Percentiles rank a stretch among this genome's conserved stretches.
Conservation (phyloP, 345 rosid genomes). For the Eucalyptus microcorys region DNA sequence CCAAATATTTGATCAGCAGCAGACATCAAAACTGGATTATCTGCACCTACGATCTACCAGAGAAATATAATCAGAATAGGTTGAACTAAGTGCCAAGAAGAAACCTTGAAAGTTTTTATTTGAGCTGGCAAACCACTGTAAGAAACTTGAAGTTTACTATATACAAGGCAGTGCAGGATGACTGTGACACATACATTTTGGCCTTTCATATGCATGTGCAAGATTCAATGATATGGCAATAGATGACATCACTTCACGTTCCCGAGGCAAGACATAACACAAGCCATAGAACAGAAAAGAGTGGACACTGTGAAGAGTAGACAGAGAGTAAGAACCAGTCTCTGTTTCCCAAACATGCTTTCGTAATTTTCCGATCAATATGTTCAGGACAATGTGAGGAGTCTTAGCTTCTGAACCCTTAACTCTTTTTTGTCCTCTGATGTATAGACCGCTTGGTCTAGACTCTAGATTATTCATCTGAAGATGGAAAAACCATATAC, state of each 20-base stretch:
- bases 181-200: not conserved
- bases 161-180: not conserved
- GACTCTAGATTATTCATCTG: not conserved
- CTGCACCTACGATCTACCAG: slow-evolving; percentile 90
- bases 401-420: not conserved
- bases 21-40: slow-evolving; percentile 86
- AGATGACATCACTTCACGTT: not conserved
- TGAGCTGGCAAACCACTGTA: not conserved
- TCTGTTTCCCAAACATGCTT: not conserved
- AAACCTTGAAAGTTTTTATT: not conserved
- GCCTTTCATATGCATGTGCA: not conserved
- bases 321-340: not conserved
- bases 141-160: not conserved
- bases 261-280: not conserved
- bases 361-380: not conserved
- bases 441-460: not conserved
- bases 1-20: slow-evolving; percentile 97
- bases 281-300: not conserved
- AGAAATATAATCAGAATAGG: slow-evolving; percentile 15
- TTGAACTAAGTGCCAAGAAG: not conserved
- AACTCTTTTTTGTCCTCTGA: not conserved
- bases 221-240: not conserved
- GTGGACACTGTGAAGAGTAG: not conserved
- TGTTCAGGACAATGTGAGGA: not conserved
- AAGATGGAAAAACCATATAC: not conserved